Evolutionary conservation across 306 rosid species (phyloP), one percentile per base, ranked within the genome.

Genomic region (Lithocarpus polystachyus): DNA sequence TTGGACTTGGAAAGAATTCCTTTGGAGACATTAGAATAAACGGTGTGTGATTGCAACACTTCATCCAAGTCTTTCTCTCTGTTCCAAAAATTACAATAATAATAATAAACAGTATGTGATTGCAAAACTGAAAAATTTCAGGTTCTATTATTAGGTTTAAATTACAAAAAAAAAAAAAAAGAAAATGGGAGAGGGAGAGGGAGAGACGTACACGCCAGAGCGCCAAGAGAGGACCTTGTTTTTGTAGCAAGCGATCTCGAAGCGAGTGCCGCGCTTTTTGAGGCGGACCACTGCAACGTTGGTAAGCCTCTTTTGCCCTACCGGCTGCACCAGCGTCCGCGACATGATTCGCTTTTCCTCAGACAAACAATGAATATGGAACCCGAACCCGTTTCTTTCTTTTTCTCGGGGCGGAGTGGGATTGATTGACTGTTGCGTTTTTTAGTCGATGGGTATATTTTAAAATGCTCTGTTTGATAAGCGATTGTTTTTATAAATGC

Each of bases 151-250:
- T 40, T 40, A 40, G 45, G 45, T 40, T 40, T 7, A 40, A 40
- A 8, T 37, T 37, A 37, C 11, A 5, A 33, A 33, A 29, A 29
- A 5, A 33, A 31, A 35, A 35, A 35, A 64, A 6, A 62, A 29
- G n/a, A 5, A 11, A 15, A 59, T 7, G 23, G 5, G 0, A 18
- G 0, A 3, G 29, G 51, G 69, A 53, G 5, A 64, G 23, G 31
- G 71, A 59, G 61, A n/a, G 62, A 73, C 87, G 81, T 88, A 92
- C 98, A 92, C 95, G 82, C 97, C 92, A 9, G 99, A 90, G 45
- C 99, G 99, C 99, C 99, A 95, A 19, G 99, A 85, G 68, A 95
- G 99, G 60, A 87, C 98, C 68, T 96, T 95, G 90, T 95, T 95
- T 70, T 93, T 93, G 83, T 87, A 95, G 77, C 98, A 95, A 4